Evolutionary conservation across 352 stramenopile species (phyloP).

Genomic region (Peronosclerospora sorghi): DNA sequence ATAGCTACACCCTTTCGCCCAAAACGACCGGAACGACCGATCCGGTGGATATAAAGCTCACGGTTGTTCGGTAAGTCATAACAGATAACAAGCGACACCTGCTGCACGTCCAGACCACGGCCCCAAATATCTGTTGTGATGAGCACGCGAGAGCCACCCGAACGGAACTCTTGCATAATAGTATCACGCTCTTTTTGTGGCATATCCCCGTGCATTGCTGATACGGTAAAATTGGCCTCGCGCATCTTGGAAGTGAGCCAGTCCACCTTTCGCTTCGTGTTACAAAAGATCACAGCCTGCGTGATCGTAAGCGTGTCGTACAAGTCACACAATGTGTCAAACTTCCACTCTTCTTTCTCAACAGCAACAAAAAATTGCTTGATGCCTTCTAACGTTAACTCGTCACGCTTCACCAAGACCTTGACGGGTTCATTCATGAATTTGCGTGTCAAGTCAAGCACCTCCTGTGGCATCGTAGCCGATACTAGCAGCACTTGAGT

Average conservation of each 20-base stretch:
- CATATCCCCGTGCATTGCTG: slow-evolving; percentile 99
- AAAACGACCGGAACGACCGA: slow-evolving; percentile 99
- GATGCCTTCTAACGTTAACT: slow-evolving; percentile 99
- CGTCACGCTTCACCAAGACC: slow-evolving; percentile 99
- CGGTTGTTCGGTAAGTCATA: slow-evolving; percentile 99
- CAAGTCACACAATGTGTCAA: slow-evolving; percentile 98
- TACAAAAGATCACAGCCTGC: slow-evolving; percentile 99
- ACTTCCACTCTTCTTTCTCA: slow-evolving; percentile 99
- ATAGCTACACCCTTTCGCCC: slow-evolving; percentile 99
- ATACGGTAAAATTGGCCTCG: slow-evolving; percentile 98
- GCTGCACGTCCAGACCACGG: slow-evolving; percentile 99
- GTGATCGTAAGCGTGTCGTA: slow-evolving; percentile 99
- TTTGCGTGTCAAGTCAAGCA: slow-evolving; percentile 95
- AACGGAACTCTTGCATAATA: slow-evolving; percentile 99
- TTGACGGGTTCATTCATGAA: slow-evolving; percentile 99
- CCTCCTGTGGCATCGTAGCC: slow-evolving; percentile 98
- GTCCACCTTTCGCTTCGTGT: slow-evolving; percentile 98
- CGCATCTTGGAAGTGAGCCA: slow-evolving; percentile 99
- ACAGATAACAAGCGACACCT: slow-evolving; percentile 98
- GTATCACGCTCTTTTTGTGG: slow-evolving; percentile 98
- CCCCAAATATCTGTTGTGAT: slow-evolving; percentile 99
- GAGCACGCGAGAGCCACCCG: slow-evolving; percentile 96
- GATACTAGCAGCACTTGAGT: slow-evolving; percentile 98
- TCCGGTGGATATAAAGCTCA: slow-evolving; percentile 99
- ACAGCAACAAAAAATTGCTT: slow-evolving; percentile 99